Conservation (phyloP, 352 stramenopile genomes). For the Phytophthora pini region DNA sequence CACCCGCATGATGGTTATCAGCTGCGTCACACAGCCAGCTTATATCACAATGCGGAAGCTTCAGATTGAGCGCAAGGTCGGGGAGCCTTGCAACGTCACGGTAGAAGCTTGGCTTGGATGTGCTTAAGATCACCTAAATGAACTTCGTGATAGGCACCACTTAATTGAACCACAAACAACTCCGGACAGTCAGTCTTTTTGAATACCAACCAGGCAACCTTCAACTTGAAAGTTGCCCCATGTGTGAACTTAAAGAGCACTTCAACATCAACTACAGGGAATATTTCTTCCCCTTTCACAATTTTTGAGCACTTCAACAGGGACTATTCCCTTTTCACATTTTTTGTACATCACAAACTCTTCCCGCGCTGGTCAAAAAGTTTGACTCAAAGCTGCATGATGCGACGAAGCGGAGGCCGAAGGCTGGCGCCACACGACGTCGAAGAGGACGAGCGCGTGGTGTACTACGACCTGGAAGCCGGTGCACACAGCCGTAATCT, state of each 20-base stretch:
- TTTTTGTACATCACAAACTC: background rate
- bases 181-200: too few relatives aligned
- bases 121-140: slow-evolving; percentile 4
- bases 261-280: background rate
- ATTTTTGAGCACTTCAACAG: background rate
- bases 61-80: slow-evolving; percentile 41
- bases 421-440: slow-evolving; percentile 19
- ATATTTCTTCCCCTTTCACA: background rate
- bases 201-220: too few relatives aligned
- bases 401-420: slow-evolving; percentile 9
- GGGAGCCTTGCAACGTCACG: slow-evolving; percentile 30
- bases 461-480: slow-evolving; percentile 69
- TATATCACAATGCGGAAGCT: slow-evolving; percentile 42
- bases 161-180: background rate
- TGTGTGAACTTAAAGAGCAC: too few relatives aligned
- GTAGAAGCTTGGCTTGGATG: slow-evolving; percentile 49
- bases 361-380: slow-evolving; percentile 7
- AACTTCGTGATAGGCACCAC: too few relatives aligned
- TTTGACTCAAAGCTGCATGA: background rate
- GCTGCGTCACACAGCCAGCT: slow-evolving; percentile 33
- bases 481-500: slow-evolving; percentile 29
- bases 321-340: background rate
- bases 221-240: too few relatives aligned
- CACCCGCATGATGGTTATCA: slow-evolving; percentile 50
- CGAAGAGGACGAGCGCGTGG: slow-evolving; percentile 53